A percentile compares a stretch with the other conserved stretches of the same genome.
phyloP scores from a whole-genome alignment of 495 filamentous ascomycete genomes.

The Parmelia sp. region DNA sequence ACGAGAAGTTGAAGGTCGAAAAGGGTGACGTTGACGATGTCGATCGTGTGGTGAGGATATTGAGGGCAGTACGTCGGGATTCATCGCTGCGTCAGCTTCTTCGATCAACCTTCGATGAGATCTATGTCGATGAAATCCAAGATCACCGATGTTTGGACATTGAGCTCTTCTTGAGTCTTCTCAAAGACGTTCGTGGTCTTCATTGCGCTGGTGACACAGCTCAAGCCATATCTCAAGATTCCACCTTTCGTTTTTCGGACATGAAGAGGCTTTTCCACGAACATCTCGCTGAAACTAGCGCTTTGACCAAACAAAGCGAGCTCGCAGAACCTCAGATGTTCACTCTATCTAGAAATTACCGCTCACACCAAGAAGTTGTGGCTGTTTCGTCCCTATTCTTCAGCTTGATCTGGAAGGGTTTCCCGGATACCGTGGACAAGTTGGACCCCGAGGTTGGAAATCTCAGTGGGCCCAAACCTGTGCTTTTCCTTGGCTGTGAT shows the following conservation, averaged over 20 bases:
- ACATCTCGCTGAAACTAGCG: conserved; percentile 25
- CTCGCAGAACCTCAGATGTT: conserved; percentile 31
- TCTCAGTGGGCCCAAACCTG: conserved; percentile 35
- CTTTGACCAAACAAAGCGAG: conserved; percentile 19
- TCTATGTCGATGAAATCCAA: conserved; percentile 44
- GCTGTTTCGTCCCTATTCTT: conserved; percentile 38
- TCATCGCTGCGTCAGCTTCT: conserved; percentile 23
- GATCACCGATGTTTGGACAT: conserved; percentile 38
- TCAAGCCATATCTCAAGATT: conserved; percentile 42
- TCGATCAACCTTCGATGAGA: conserved; percentile 34
- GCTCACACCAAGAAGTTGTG: conserved; percentile 42
- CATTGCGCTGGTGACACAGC: conserved; percentile 44
- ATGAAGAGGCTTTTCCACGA: conserved; percentile 37
- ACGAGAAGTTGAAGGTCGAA: conserved; percentile 34
- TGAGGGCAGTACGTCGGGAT: conserved; percentile 22
- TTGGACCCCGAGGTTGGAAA: conserved; percentile 37
- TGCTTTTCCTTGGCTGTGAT: conserved; percentile 32
- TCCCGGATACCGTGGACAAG: conserved; percentile 38
- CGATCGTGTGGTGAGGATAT: conserved; percentile 31
- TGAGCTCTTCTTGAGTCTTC: conserved; percentile 32
- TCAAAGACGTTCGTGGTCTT: conserved; percentile 33
- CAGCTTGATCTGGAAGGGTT: conserved; percentile 32
- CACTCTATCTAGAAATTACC: conserved; percentile 36
- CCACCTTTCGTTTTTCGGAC: conserved; percentile 39
- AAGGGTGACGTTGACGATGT: conserved; percentile 33